Conservation (phyloP, 495 filamentous ascomycete species). For the Hypoxylon rickii region DNA sequence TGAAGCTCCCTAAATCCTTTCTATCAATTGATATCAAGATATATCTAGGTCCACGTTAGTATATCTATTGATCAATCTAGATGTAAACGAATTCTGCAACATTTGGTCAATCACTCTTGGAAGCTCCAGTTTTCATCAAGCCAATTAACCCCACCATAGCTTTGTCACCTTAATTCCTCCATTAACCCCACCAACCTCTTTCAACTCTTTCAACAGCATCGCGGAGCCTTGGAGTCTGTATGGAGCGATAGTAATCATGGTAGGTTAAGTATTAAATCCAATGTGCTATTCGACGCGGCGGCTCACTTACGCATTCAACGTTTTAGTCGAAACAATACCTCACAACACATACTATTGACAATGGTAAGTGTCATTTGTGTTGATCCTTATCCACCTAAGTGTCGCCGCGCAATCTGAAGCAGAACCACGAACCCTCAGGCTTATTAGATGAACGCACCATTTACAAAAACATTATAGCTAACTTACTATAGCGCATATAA, state of each 20-base stretch:
- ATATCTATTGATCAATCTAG: too few species aligned
- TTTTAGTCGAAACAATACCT: slow-evolving; percentile 96
- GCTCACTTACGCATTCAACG: neutral
- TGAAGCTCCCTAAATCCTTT: too few species aligned
- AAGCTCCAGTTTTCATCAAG: too few species aligned
- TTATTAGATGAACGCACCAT: neutral
- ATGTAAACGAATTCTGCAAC: too few species aligned
- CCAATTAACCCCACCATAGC: too few species aligned
- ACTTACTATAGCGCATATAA: slow-evolving; percentile 68
- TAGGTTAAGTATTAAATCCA: slow-evolving; percentile 3
- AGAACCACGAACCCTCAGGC: slow-evolving; percentile 1
- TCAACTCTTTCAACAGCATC: slow-evolving; percentile 7
- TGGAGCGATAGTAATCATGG: slow-evolving; percentile 28
- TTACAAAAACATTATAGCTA: slow-evolving; percentile 9
- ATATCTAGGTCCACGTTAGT: too few species aligned
- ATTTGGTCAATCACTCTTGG: too few species aligned
- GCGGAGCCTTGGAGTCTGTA: slow-evolving; percentile 1
- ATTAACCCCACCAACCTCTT: slow-evolving; percentile 25
- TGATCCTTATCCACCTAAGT: neutral
- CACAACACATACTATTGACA: slow-evolving; percentile 83
- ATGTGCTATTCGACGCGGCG: neutral
- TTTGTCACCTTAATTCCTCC: too few species aligned
- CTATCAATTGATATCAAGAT: too few species aligned
- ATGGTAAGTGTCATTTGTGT: slow-evolving; percentile 60
- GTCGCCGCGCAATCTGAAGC: neutral